phyloP scores from a whole-genome alignment of 2,329 filamentous ascomycete species.

The Plenodomus biglobosus region DNA sequence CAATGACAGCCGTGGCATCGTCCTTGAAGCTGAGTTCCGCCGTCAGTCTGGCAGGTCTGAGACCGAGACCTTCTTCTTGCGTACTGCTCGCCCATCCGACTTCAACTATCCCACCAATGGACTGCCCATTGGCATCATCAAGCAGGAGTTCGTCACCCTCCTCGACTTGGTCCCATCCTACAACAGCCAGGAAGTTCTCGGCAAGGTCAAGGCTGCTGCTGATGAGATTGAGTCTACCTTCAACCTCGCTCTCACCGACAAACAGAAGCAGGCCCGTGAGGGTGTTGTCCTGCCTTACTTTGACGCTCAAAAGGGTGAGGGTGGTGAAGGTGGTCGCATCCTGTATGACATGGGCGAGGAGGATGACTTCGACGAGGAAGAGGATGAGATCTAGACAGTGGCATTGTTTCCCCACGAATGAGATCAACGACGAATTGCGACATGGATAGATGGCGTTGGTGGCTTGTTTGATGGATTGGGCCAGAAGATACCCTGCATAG shows the following conservation, averaged over 20 bases:
- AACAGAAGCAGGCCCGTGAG: constrained; percentile 83
- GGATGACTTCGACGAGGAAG: constrained; percentile 95
- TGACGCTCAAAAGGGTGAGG: constrained; percentile 80
- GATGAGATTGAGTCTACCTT: constrained; percentile 67
- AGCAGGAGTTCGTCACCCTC: constrained; percentile 59
- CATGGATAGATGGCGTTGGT: not conserved
- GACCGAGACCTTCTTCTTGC: constrained; percentile 65
- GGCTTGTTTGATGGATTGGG: not conserved
- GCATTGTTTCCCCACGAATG: not conserved
- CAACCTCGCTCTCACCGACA: constrained; percentile 81
- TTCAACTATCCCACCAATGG: constrained; percentile 17
- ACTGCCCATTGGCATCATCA: constrained; percentile 37
- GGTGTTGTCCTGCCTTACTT: constrained; percentile 93
- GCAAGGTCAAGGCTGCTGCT: constrained; percentile 27
- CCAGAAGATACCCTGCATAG: constrained; percentile 13
- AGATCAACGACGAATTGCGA: not conserved
- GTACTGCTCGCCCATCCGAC: constrained; percentile 16
- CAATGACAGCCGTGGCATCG: constrained; percentile 60
- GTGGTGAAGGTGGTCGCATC: constrained; percentile 86
- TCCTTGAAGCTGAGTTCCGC: constrained; percentile 83
- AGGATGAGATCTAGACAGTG: constrained; percentile 73
- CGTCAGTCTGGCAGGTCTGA: constrained; percentile 79
- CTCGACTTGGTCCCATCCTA: constrained; percentile 70
- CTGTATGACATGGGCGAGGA: constrained; percentile 95
- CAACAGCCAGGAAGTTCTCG: constrained; percentile 13